phyloP scores from a whole-genome alignment of 306 rosid species.

The Carpinus fangiana region DNA sequence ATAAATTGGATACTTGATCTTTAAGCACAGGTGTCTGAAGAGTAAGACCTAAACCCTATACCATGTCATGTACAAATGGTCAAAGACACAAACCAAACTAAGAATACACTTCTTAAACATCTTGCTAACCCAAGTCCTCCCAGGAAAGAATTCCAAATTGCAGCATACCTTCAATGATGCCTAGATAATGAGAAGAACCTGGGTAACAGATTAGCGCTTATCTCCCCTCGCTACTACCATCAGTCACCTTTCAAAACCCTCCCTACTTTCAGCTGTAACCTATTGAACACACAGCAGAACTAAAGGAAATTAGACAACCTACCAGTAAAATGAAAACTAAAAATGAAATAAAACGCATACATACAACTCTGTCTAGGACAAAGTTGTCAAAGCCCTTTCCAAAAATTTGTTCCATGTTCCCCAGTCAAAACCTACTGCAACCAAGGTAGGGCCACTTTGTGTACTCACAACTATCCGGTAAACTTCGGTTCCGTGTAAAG shows the following conservation, averaged over 20 bases:
- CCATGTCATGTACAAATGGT: conserved; percentile 11
- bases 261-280: not conserved
- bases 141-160: not conserved
- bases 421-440: not conserved
- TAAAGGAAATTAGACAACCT: not conserved
- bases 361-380: not conserved
- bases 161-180: not conserved
- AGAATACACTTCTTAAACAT: not conserved
- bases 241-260: not conserved
- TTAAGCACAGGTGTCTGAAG: conserved; percentile 17
- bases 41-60: conserved; percentile 10
- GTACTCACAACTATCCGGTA: no score
- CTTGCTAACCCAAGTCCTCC: not conserved
- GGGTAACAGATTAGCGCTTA: not conserved
- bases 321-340: not conserved
- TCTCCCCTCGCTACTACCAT: not conserved
- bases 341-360: not conserved
- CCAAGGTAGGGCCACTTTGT: no score
- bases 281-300: not conserved
- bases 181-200: not conserved
- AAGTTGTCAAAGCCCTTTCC: not conserved
- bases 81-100: not conserved
- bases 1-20: conserved; percentile 3
- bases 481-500: no score
- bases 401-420: not conserved